phyloP scores from a whole-genome alignment of 2,329 filamentous ascomycete genomes.

The Colletotrichum cereale region DNA sequence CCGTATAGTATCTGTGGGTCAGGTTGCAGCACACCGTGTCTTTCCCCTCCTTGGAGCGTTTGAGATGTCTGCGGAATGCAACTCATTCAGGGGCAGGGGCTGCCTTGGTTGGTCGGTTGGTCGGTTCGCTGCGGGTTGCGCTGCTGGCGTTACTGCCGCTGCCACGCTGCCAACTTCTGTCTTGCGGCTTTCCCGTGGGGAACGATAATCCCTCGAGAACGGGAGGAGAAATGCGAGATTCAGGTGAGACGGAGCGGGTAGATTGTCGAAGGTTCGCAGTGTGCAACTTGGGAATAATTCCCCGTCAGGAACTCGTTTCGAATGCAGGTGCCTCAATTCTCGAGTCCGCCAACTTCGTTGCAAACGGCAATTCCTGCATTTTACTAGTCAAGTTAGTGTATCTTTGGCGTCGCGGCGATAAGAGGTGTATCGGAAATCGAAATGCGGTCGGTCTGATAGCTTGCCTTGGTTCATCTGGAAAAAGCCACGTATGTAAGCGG shows the following conservation, averaged over 20 bases:
- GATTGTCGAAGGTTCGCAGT: conserved; percentile 35
- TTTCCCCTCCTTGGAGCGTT: background rate
- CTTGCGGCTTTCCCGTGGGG: conserved; percentile 23
- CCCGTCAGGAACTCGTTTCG: conserved; percentile 7
- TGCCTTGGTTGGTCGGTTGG: conserved; percentile 1
- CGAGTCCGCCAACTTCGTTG: background rate
- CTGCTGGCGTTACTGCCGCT: background rate
- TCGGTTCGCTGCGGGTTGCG: conserved; percentile 1
- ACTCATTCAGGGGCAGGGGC: conserved; percentile 12
- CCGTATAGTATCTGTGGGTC: conserved; percentile 4
- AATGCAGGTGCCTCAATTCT: conserved; percentile 24
- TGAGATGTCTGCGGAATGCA: conserved; percentile 17
- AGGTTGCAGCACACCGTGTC: background rate
- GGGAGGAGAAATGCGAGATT: conserved; percentile 35
- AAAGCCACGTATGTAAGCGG: background rate
- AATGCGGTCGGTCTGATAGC: conserved; percentile 14
- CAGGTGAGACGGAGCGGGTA: conserved; percentile 39
- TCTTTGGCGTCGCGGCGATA: background rate
- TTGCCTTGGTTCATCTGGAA: background rate
- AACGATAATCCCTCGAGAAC: conserved; percentile 28
- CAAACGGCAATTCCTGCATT: background rate
- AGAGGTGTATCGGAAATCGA: conserved; percentile 25
- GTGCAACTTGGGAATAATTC: conserved; percentile 7
- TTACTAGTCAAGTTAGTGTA: background rate
- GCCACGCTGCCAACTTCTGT: conserved; percentile 6